Percentiles rank a stretch among this genome's conserved stretches.
Conservation (phyloP, 805 yeast species). For the Sugiyamaella floridensis region DNA sequence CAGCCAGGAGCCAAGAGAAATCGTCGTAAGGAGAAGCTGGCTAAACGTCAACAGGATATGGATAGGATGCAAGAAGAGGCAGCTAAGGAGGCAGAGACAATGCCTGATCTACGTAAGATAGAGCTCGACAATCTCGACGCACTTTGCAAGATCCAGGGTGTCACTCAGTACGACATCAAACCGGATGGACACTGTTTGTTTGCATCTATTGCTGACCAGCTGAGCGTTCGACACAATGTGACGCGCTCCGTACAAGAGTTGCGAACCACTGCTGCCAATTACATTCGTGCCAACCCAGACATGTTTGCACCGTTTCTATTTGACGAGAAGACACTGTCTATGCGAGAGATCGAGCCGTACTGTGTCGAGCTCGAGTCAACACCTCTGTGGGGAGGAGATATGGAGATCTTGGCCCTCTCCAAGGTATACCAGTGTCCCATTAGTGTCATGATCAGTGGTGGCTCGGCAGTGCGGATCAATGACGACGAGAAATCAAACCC, state of each 20-base stretch:
- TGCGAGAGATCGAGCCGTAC: slow-evolving; percentile 63
- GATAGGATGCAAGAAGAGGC: slow-evolving; percentile 63
- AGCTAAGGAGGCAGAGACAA: slow-evolving; percentile 53
- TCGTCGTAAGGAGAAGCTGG: slow-evolving; percentile 77
- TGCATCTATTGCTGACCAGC: slow-evolving; percentile 77
- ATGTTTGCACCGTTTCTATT: slow-evolving; percentile 76
- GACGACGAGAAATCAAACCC: slow-evolving; percentile 47
- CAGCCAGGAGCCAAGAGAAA: slow-evolving; percentile 45
- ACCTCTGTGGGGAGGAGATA: slow-evolving; percentile 93
- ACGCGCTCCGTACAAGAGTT: slow-evolving; percentile 42
- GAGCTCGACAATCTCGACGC: slow-evolving; percentile 62
- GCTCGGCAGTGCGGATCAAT: slow-evolving; percentile 49
- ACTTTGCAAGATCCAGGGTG: slow-evolving; percentile 42
- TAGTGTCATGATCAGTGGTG: slow-evolving; percentile 71
- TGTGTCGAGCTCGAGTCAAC: slow-evolving; percentile 62
- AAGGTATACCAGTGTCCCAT: slow-evolving; percentile 66
- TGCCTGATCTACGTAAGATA: slow-evolving; percentile 61
- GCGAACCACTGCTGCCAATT: slow-evolving; percentile 57
- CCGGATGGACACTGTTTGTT: slow-evolving; percentile 96
- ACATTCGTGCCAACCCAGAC: slow-evolving; percentile 57
- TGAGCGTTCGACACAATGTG: slow-evolving; percentile 44
- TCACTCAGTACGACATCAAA: slow-evolving; percentile 59
- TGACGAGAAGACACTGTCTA: slow-evolving; percentile 63
- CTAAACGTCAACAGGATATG: slow-evolving; percentile 65
- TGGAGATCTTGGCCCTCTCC: slow-evolving; percentile 80